Base-by-base conservation (phyloP, 2,329 filamentous ascomycete genomes). In the Pseudophaeomoniella oleicola region DNA sequence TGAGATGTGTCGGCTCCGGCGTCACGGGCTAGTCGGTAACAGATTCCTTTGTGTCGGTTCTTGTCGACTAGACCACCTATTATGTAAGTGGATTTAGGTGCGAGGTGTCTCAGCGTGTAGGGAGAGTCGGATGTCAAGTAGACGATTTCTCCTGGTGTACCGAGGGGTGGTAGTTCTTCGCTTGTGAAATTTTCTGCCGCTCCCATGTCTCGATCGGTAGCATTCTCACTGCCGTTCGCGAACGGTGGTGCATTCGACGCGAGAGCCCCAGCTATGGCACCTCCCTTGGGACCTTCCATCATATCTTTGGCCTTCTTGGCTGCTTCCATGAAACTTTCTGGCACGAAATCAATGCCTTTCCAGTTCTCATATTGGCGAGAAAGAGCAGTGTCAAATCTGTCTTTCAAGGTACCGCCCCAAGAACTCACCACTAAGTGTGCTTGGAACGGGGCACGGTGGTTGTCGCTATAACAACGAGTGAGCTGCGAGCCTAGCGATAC, bases 21-120 rank as follows among this genome's bases (percentile, higher is more conserved):
- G 37, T 79, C 74, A 37, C 72, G 66, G 0, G 90, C 90, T 12
- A 81, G 71, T 48, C 78, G 80, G 66, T 94, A 86, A 59, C 90
- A 98, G 27, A 98, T 68, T 1, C 84, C 86, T 63, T 98, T 98
- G 59, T 98, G 80, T 32, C 90, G 74, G 58, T 98, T 98, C 61
- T 87, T 87, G 62, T 98, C 90, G 16, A 98, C 90, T 22, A 98
- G 67, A 0, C 88, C 90, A 22, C 90, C 90, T 38, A 98, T 81
- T 43, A 98, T 80, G 57, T 98, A 98, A 40, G 77, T 88, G 42
- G 80, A 86, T 59, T 90, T 80, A 1, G 87, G 84, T 54, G 87
- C 85, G 31, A 98, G 71, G 31, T 81, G 72, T 4, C 80, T 78
- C 18, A 98, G 69, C 0, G 81, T 88, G 46, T 93, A 70, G 0